Evolutionary conservation across 805 yeast genomes (phyloP), one percentile per base, ranked within the genome.

Genomic region (Metschnikowia shivogae): DNA sequence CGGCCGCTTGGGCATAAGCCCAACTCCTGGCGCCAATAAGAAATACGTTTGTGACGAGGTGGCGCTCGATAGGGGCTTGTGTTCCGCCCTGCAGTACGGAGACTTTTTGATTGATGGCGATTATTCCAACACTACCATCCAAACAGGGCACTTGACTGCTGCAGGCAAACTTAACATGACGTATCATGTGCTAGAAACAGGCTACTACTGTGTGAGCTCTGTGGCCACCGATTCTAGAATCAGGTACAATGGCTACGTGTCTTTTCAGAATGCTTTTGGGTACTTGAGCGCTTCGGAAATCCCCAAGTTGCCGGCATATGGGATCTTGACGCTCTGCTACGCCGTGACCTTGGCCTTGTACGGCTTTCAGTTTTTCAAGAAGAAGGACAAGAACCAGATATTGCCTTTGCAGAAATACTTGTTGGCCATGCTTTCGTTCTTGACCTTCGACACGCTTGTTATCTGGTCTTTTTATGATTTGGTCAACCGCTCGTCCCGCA

Each of bases 381-480:
- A 88, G 65, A 80, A 95, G 53, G 68, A 70, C 48, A 66, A 68
- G 52, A 80, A 87, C 57, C 97, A 92, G 61, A 74, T 92, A 44
- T 72, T 95, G 56, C 90, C 96, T 9, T 78, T 93, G 46, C 99
- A 93, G 67, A 84, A 87, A 62, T 92, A 93, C 64, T 76, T 93
- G 58, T 80, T 95, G 42, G 95, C 86, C 2, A 86, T 92, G 69
- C 84, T 86, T 49, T 81, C 81, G 6, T 86, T 89, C 56, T 76
- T 93, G 61, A 84, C 95, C 1, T 72, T 81, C 19, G 98, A 93
- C 65, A 86, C 89, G 54, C 78, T 89, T 42, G 79, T 89, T 42
- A 83, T 89, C 36, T 90, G 97, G 95, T 89, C 95, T 2, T 86
- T 88, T 61, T 93, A 86, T 61, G 96, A 89, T 58, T 74, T 87